Base-by-base conservation (phyloP, 176 grass and related monocot species). In the Oryza officinalis region DNA sequence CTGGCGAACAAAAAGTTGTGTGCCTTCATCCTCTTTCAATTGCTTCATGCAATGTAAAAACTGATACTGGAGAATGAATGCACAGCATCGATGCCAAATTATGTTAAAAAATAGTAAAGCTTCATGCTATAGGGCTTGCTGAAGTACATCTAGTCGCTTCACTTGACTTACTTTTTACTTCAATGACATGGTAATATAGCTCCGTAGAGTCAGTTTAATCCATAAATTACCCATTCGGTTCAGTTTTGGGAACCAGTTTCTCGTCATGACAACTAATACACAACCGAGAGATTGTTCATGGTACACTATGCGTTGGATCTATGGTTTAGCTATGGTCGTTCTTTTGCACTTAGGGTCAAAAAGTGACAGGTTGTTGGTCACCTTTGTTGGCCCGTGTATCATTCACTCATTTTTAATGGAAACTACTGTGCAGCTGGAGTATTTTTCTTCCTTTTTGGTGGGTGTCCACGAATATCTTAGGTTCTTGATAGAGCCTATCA, bases 321-420 rank as follows among this genome's bases (percentile, higher is more conserved):
- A 17, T 44, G 33, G 15, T 60, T 23, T 22, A 44, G 46, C 59
- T 77, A 32, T 86, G 32, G 72, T 86, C 14, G 6, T 77, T 82
- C 27, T 44, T 43, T 72, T 81, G 65, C 43, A 76, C 20, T 35
- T 73, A 54, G 27, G 72, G 67, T 57, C 59, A 66, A 90, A 82
- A 78, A 65, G 67, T 86, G 88, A 35, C 73, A 83, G 80, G 74
- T 78, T 45, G 78, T 46, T 26, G 22, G 37, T 57, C 79, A 90
- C 68, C 68, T 86, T 79, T 63, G 67, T 84, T 86, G 74, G 84
- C 74, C 67, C 47, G 0, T 79, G 67, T 12, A 79, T 61, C 74
- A 25, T 59, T 63, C 33, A 25, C 71, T 67, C 61, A 79, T 79
- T 90, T 86, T 67, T 14, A 41, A 31, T 47, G 60, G 20, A 31